Conservation (phyloP, 331 rosid genomes). For the Arachis monticola region DNA sequence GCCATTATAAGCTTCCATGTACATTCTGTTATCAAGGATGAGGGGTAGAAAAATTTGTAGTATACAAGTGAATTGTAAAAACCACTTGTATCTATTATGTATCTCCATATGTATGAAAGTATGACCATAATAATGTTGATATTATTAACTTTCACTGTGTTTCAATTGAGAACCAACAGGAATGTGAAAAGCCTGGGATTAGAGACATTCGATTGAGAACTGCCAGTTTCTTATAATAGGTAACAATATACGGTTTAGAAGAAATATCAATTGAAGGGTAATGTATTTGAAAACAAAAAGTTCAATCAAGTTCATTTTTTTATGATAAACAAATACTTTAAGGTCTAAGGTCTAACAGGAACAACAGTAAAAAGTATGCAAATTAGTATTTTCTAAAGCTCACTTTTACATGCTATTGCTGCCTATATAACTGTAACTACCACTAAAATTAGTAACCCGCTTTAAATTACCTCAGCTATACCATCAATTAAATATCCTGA, state of each 20-base stretch:
- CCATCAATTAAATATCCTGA: constrained; percentile 27
- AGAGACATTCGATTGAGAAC: too few species aligned
- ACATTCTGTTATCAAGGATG: too few species aligned
- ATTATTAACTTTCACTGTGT: too few species aligned
- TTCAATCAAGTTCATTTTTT: neutral
- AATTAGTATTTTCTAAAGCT: constrained; percentile 3
- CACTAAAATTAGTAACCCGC: constrained; percentile 17
- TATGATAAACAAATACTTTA: constrained; percentile 4
- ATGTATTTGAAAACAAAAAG: neutral
- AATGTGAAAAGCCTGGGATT: too few species aligned
- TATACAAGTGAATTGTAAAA: too few species aligned
- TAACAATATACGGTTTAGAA: neutral
- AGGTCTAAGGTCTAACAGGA: neutral
- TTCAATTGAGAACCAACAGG: too few species aligned
- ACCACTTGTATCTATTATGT: too few species aligned
- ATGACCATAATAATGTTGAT: too few species aligned
- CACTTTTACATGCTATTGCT: constrained; percentile 2
- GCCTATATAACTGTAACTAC: neutral
- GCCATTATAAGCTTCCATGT: too few species aligned
- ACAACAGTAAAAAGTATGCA: constrained; percentile 1
- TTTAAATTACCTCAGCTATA: neutral
- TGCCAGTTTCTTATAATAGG: too few species aligned
- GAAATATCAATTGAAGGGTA: constrained; percentile 7
- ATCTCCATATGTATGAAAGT: too few species aligned
- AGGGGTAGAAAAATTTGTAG: too few species aligned